Percentiles rank a stretch among this genome's conserved stretches.
phyloP scores from a whole-genome alignment of 805 yeast genomes.

The Hanseniaspora clermontiae region DNA sequence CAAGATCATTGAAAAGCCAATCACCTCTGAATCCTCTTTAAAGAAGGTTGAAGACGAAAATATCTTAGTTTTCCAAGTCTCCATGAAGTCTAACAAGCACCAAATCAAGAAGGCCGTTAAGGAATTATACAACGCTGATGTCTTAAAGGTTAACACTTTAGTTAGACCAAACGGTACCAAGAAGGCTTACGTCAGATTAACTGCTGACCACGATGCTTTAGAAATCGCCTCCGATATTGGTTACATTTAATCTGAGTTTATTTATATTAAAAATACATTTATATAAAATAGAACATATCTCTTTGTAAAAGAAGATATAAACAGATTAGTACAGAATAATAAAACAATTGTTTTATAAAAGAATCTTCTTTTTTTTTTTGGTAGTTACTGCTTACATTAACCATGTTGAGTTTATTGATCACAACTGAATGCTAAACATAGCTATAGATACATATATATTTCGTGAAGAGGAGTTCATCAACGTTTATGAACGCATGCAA shows the following conservation, averaged over 20 bases:
- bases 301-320: neutral
- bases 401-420: no score
- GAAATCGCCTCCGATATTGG: constrained; percentile 99
- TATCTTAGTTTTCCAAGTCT: constrained; percentile 98
- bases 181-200: constrained; percentile 98
- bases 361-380: no score
- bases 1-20: constrained; percentile 87
- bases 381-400: no score
- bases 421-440: no score
- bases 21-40: constrained; percentile 97
- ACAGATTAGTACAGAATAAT: neutral
- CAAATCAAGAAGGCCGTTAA: constrained; percentile 97
- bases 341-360: neutral
- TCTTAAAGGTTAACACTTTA: constrained; percentile 86
- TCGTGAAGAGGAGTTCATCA: no score
- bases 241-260: constrained; percentile 57
- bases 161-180: constrained; percentile 99
- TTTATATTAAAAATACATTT: constrained; percentile 3
- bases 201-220: constrained; percentile 98
- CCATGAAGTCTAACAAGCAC: constrained; percentile 92
- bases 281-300: neutral
- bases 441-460: no score
- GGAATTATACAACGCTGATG: constrained; percentile 95
- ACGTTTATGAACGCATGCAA: no score
- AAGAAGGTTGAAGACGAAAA: constrained; percentile 99